Percentiles rank a stretch among this genome's conserved stretches.
Evolutionary conservation across 2,329 filamentous ascomycete species (phyloP).

Genomic region (Aspergillus glaucus): DNA sequence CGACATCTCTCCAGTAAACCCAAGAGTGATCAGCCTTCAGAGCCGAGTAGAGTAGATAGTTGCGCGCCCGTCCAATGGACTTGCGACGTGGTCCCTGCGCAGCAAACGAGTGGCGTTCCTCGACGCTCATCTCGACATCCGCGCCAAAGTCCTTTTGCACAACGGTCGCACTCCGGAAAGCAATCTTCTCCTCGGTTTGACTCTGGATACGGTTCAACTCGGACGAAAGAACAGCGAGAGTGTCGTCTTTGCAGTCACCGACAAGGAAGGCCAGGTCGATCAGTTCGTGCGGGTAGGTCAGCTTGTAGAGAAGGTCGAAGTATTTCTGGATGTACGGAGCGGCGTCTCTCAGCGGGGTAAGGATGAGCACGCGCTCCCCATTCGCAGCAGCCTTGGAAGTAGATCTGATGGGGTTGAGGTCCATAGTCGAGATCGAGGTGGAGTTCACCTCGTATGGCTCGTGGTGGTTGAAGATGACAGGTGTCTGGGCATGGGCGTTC

Average conservation of each 20-base stretch:
- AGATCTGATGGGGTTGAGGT: constrained; percentile 80
- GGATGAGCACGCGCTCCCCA: constrained; percentile 79
- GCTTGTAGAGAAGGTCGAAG: constrained; percentile 82
- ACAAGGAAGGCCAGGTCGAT: constrained; percentile 95
- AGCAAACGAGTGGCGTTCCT: constrained; percentile 76
- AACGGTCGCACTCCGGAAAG: constrained; percentile 78
- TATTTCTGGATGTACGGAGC: constrained; percentile 76
- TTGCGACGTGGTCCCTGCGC: constrained; percentile 87
- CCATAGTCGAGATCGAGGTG: constrained; percentile 67
- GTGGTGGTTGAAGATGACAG: constrained; percentile 95
- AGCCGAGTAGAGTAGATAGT: constrained; percentile 78
- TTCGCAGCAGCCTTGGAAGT: constrained; percentile 72
- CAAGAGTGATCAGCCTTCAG: constrained; percentile 92
- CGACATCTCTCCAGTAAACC: constrained; percentile 98
- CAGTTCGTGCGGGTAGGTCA: constrained; percentile 89
- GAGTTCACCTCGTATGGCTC: constrained; percentile 78
- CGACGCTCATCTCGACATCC: constrained; percentile 67
- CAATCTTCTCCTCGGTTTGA: constrained; percentile 63
- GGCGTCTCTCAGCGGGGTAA: constrained; percentile 90
- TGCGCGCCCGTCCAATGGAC: constrained; percentile 81
- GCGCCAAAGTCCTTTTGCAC: constrained; percentile 88
- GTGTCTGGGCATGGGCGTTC: constrained; percentile 82
- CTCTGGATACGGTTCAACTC: constrained; percentile 87
- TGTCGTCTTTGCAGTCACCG: constrained; percentile 86
- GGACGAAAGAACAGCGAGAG: constrained; percentile 72